These are phyloP conservation scores for Fagopyrum homotropicum DNA, from an alignment of 148 eudicot genomes.

Conservation along the genomic window DNA sequence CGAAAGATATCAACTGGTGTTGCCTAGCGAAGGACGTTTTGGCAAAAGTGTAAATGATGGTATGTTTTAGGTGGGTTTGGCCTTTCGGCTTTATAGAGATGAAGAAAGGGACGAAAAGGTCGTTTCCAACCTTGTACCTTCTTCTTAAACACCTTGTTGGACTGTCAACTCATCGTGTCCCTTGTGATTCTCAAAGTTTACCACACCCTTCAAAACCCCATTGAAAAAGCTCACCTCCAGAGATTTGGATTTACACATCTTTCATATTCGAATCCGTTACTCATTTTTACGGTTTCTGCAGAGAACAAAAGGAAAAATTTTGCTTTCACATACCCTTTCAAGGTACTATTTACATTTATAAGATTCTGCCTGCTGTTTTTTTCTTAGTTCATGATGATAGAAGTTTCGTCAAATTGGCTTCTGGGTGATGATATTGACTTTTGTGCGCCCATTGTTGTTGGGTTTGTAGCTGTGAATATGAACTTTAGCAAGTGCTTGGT, in stretches of 20 bases:
- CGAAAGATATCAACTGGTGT: not conserved
- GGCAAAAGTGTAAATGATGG: too few species aligned
- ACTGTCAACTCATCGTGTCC: not conserved
- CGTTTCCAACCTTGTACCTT: not conserved
- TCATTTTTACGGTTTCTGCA: not conserved
- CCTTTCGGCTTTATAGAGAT: conserved; percentile 1
- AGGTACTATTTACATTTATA: not conserved
- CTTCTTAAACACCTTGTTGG: not conserved
- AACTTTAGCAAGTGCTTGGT: not conserved
- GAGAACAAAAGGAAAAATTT: not conserved
- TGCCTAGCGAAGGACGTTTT: not conserved
- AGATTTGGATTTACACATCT: not conserved
- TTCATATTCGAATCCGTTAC: not conserved
- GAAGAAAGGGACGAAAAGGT: not conserved
- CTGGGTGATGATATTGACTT: not conserved
- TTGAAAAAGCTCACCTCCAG: not conserved
- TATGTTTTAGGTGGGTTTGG: not conserved
- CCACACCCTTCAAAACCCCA: not conserved
- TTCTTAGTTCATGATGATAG: not conserved
- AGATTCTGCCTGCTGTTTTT: not conserved
- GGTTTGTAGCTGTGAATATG: not conserved
- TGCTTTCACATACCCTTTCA: not conserved
- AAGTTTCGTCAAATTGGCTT: not conserved
- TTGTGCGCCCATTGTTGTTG: not conserved
- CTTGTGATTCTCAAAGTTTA: too few species aligned